Evolutionary conservation across 805 yeast species (phyloP).

Genomic region (Schwanniomyces pseudopolymorphus): DNA sequence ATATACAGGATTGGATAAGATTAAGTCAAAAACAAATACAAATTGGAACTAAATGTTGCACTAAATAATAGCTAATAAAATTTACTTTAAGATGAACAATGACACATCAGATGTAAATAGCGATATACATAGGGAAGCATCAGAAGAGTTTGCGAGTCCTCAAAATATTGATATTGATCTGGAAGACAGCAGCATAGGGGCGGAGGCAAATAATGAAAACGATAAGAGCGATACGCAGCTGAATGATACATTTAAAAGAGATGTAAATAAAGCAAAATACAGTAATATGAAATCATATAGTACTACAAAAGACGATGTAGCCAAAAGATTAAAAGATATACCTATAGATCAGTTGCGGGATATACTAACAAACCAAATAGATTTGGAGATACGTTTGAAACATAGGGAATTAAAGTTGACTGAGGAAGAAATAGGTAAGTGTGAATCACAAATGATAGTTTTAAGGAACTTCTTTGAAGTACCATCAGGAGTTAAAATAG

Average conservation of each 20-base stretch:
- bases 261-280: neutral
- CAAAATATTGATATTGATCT: neutral
- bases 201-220: neutral
- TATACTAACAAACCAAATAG: constrained; percentile 47
- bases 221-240: neutral
- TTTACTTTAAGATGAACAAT: neutral
- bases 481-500: constrained; percentile 37
- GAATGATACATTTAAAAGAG: neutral
- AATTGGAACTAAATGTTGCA: neutral
- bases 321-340: constrained; percentile 12
- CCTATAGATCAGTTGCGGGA: constrained; percentile 29
- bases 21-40: neutral
- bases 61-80: neutral
- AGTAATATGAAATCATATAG: neutral
- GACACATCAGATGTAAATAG: neutral
- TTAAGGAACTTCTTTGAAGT: constrained; percentile 46
- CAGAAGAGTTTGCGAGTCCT: neutral
- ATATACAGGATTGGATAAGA: too few species aligned
- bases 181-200: neutral
- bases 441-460: constrained; percentile 57
- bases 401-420: constrained; percentile 54
- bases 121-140: neutral
- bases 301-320: constrained; percentile 7
- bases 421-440: constrained; percentile 54
- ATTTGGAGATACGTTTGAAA: constrained; percentile 58